Conservation (phyloP, 768 basidiomycete genomes). For the Plicaturopsis crispa region DNA sequence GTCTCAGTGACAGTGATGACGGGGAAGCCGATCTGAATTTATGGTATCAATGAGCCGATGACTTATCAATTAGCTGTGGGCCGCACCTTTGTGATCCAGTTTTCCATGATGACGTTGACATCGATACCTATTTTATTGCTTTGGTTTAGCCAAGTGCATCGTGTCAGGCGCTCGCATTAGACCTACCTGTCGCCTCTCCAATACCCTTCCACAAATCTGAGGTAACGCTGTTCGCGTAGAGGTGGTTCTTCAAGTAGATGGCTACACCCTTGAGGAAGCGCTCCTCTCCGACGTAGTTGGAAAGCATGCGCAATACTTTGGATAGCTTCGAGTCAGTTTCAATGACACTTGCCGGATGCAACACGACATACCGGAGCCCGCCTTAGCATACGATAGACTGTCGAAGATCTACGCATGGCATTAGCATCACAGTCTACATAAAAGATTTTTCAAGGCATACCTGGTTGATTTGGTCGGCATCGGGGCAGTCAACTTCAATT, state of each 20-base stretch:
- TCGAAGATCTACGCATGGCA: slow-evolving; percentile 70
- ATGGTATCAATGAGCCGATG: neutral
- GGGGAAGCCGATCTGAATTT: slow-evolving; percentile 68
- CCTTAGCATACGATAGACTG: slow-evolving; percentile 79
- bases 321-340: no score
- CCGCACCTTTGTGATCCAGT: slow-evolving; percentile 78
- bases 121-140: slow-evolving; percentile 39
- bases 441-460: slow-evolving; percentile 30
- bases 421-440: no score
- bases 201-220: slow-evolving; percentile 88
- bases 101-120: slow-evolving; percentile 76
- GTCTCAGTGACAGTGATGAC: slow-evolving; percentile 82
- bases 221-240: slow-evolving; percentile 81
- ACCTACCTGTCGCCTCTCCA: slow-evolving; percentile 53
- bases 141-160: neutral
- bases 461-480: slow-evolving; percentile 80
- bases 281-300: slow-evolving; percentile 82
- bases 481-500: slow-evolving; percentile 85
- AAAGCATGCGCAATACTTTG: slow-evolving; percentile 88
- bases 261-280: slow-evolving; percentile 84
- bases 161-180: neutral
- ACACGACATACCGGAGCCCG: slow-evolving; percentile 60
- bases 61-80: neutral
- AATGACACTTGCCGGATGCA: no score
- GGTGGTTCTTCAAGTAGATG: slow-evolving; percentile 82